Conservation (phyloP, 2,329 filamentous ascomycete species). For the Aphanoascus verrucosus region DNA sequence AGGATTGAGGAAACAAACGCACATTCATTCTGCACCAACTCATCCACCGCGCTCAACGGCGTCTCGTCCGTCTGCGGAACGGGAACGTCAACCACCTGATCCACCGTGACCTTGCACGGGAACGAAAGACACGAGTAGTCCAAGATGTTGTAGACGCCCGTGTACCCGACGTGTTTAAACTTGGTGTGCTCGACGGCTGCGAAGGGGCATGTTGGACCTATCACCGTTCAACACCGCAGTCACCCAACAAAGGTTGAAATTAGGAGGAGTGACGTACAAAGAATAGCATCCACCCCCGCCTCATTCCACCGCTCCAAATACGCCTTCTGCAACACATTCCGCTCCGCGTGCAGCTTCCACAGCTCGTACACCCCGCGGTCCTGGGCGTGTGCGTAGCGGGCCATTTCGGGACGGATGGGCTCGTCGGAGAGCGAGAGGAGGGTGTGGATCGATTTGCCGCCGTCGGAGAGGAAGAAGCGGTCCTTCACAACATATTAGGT, state of each 20-base stretch:
- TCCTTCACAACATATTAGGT: slow-evolving; percentile 6
- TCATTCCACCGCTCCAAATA: slow-evolving; percentile 34
- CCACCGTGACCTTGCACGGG: slow-evolving; percentile 43
- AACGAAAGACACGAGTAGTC: slow-evolving; percentile 48
- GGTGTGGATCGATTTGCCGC: slow-evolving; percentile 35
- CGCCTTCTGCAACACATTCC: slow-evolving; percentile 23
- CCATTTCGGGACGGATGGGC: slow-evolving; percentile 41
- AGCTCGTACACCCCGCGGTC: slow-evolving; percentile 38
- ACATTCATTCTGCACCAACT: slow-evolving; percentile 41
- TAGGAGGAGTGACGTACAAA: slow-evolving; percentile 22
- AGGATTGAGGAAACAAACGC: too few relatives aligned
- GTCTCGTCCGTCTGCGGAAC: slow-evolving; percentile 22
- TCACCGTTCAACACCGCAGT: slow-evolving; percentile 17
- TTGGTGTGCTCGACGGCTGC: slow-evolving; percentile 34
- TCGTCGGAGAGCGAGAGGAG: slow-evolving; percentile 21
- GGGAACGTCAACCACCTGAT: slow-evolving; percentile 41
- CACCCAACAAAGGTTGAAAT: background rate
- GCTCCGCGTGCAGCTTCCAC: slow-evolving; percentile 41
- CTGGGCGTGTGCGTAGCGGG: slow-evolving; percentile 32
- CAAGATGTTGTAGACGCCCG: slow-evolving; percentile 42
- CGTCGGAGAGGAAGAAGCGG: slow-evolving; percentile 39
- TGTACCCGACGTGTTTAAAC: slow-evolving; percentile 42
- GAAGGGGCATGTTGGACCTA: slow-evolving; percentile 35
- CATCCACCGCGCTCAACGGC: slow-evolving; percentile 37
- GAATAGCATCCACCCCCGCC: slow-evolving; percentile 24